These are phyloP conservation scores for Parafenestella ontariensis DNA, from an alignment of 2,329 filamentous ascomycete species.

Conservation along the genomic window DNA sequence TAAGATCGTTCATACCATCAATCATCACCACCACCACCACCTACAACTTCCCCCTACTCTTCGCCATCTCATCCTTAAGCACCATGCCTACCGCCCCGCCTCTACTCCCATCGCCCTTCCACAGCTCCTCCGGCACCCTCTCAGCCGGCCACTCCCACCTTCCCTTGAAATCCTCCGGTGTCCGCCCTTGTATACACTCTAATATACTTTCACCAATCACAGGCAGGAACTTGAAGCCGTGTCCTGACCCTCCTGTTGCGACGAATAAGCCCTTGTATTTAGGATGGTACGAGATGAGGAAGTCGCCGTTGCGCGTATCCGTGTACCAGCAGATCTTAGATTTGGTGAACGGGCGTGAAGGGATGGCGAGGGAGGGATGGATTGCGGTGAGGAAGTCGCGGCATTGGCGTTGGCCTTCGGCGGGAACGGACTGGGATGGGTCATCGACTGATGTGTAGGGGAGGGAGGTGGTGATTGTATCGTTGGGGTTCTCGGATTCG, in stretches of 20 bases:
- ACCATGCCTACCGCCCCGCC: conserved; percentile 49
- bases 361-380: conserved; percentile 39
- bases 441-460: conserved; percentile 63
- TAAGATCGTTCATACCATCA: background rate
- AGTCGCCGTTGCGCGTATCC: conserved; percentile 63
- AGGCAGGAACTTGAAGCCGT: conserved; percentile 69
- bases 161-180: conserved; percentile 59
- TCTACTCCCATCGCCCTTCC: conserved; percentile 49
- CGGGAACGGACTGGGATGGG: conserved; percentile 38
- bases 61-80: conserved; percentile 51
- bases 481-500: conserved; percentile 44
- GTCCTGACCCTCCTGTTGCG: conserved; percentile 67
- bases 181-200: conserved; percentile 56
- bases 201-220: conserved; percentile 63
- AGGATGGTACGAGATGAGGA: conserved; percentile 62
- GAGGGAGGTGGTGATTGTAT: conserved; percentile 55
- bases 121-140: conserved; percentile 46
- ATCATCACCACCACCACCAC: background rate
- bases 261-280: conserved; percentile 61
- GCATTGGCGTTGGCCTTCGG: conserved; percentile 41
- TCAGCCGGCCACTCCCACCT: conserved; percentile 66
- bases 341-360: conserved; percentile 53
- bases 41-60: conserved; percentile 42
- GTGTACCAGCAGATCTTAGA: conserved; percentile 64
- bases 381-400: conserved; percentile 40